Percentiles rank a stretch among this genome's conserved stretches.
These are phyloP conservation scores for Parathielavia appendiculata DNA, from an alignment of 495 filamentous ascomycete genomes.

Conservation along the genomic window DNA sequence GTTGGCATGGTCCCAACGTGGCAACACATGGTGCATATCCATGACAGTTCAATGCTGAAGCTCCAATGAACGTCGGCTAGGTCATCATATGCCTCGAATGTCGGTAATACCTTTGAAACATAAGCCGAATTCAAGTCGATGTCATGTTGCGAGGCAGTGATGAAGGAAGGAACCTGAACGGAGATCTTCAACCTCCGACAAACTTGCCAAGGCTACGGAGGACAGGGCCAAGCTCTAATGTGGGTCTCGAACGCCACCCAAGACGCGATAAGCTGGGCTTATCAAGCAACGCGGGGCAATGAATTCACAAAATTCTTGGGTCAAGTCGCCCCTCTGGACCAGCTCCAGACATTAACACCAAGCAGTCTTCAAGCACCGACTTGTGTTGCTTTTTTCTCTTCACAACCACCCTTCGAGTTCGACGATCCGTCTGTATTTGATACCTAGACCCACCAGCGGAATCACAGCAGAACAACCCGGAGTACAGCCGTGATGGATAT, in stretches of 20 bases:
- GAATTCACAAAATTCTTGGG: constrained; percentile 12
- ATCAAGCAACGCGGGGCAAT: constrained; percentile 22
- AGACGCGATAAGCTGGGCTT: constrained; percentile 20
- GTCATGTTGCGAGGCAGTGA: background rate
- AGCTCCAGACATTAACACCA: background rate
- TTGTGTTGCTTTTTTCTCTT: background rate
- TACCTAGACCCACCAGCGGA: background rate
- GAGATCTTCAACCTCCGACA: no score
- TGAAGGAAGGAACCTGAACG: background rate
- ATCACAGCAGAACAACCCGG: background rate
- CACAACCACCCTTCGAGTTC: background rate
- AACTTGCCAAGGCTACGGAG: background rate
- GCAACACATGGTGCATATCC: no score
- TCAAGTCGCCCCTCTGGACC: constrained; percentile 11
- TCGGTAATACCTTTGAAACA: no score
- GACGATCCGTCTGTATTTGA: background rate
- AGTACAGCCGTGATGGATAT: constrained; percentile 53
- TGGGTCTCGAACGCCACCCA: background rate
- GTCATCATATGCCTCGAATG: no score
- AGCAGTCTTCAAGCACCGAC: background rate
- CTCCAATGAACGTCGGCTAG: no score
- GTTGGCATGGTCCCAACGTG: background rate
- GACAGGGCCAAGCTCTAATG: background rate
- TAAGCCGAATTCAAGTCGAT: no score
- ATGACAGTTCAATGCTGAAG: no score